A percentile compares a stretch with the other conserved stretches of the same genome.
These are phyloP conservation scores for Cryptosporidium baileyi DNA, from an alignment of 169 alveolate species.

Conservation along the genomic window DNA sequence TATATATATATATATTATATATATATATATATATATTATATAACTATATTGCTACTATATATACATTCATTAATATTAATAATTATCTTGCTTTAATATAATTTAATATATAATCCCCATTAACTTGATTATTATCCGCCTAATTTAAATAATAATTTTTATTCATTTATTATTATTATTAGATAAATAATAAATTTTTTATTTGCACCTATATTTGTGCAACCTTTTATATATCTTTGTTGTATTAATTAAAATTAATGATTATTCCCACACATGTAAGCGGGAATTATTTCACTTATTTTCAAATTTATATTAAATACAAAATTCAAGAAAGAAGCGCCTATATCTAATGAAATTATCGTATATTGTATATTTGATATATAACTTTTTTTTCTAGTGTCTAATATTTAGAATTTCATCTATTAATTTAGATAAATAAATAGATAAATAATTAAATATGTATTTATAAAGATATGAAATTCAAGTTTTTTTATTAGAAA, in stretches of 20 bases:
- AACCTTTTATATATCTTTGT: neutral
- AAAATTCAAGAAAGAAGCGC: neutral
- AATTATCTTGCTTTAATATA: no score
- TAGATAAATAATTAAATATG: neutral
- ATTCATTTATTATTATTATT: no score
- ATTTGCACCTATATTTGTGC: neutral
- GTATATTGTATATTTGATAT: no score
- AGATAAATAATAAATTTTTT: neutral
- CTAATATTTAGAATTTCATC: neutral
- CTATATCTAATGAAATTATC: no score
- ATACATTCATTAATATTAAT: no score
- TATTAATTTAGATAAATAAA: no score
- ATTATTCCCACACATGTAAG: conserved; percentile 1
- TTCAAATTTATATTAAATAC: neutral
- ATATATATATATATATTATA: no score
- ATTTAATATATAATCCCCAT: no score
- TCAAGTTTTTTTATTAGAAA: no score
- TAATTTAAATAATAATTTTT: no score
- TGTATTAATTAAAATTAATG: neutral
- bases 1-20: no score
- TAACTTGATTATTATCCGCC: conserved; percentile 4
- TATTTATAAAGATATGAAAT: neutral
- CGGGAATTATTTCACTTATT: neutral
- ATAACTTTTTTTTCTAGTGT: neutral
- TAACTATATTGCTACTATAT: no score